Base-by-base conservation (phyloP, 257 asterid genomes). In the Solanum piurae region DNA sequence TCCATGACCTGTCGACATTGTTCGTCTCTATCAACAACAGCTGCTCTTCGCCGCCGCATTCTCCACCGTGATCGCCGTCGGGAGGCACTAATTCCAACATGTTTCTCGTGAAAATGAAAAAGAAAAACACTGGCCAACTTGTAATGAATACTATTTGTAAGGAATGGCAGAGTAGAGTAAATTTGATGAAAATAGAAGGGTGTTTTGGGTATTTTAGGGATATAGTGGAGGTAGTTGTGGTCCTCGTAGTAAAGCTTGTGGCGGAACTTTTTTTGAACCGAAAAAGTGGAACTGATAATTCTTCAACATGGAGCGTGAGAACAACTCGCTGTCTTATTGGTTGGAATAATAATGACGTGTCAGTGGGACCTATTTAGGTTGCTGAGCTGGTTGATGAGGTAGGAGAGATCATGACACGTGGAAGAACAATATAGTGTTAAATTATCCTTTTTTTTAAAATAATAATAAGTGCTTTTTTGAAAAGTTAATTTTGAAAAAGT, bases 1-100 rank as follows among this genome's bases (percentile, higher is more conserved):
- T 86, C 94, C 94, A 92, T 7, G 94, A 92, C 66, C 83, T 23
- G 82, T 92, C 93, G 12, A 29, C 92, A 73, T 83, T 92, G 66
- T 89, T 89, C 3, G 84, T 36, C 55, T 91, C 93, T 86, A 58
- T 69, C 71, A 92, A 55, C 21, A 92, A 73, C 27, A 91, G 89
- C 71, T 86, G 86, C 92, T 88, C 93, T 68, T 92, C 94, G 68
- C 90, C 85, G 86, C 80, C 89, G 82, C 82, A 9, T 20, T 5
- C 82, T 33, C 66, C 92, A 37, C 38, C 93, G 66, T n/a, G 82
- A 76, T 79, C 89, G 37, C 31, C 86, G 85, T 86, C 89, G 69
- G 49, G 64, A 49, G 86, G 18, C 69, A 86, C 91, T 92, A 92
- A 90, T 33, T 73, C 82, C 23, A 52, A 12, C 42, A 46, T 29